A percentile compares a stretch with the other conserved stretches of the same genome.
These are phyloP conservation scores for Durio zibethinus DNA, from an alignment of 345 rosid species.

Conservation along the genomic window DNA sequence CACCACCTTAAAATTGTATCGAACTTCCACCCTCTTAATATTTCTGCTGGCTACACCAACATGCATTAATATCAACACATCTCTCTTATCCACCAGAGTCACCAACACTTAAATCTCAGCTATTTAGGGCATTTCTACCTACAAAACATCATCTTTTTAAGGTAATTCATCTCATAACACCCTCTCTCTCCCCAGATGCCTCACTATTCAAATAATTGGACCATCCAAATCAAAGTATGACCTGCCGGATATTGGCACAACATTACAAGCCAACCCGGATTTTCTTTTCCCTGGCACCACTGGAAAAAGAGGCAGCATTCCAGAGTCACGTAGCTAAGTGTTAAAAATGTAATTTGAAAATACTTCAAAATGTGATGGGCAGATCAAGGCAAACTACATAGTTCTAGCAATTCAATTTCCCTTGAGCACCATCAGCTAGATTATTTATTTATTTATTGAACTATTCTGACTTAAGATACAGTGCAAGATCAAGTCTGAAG, in stretches of 20 bases:
- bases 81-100: conserved; percentile 32
- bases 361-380: neutral
- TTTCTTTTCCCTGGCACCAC: neutral
- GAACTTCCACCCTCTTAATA: conserved; percentile 34
- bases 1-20: neutral
- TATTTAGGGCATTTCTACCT: conserved; percentile 14
- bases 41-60: conserved; percentile 36
- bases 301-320: neutral
- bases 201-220: conserved; percentile 8
- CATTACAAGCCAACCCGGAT: neutral
- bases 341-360: neutral
- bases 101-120: conserved; percentile 20
- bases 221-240: conserved; percentile 14
- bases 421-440: neutral
- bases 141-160: conserved; percentile 4
- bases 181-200: neutral
- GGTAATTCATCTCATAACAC: neutral
- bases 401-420: neutral
- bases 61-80: conserved; percentile 42
- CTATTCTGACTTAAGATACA: neutral
- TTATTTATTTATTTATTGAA: neutral
- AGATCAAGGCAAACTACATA: neutral
- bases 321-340: neutral
- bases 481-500: neutral
- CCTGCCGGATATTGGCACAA: neutral